Evolutionary conservation across 148 eudicot genomes (phyloP), one percentile per base, ranked within the genome.

Genomic region (Amaranthus cruentus): DNA sequence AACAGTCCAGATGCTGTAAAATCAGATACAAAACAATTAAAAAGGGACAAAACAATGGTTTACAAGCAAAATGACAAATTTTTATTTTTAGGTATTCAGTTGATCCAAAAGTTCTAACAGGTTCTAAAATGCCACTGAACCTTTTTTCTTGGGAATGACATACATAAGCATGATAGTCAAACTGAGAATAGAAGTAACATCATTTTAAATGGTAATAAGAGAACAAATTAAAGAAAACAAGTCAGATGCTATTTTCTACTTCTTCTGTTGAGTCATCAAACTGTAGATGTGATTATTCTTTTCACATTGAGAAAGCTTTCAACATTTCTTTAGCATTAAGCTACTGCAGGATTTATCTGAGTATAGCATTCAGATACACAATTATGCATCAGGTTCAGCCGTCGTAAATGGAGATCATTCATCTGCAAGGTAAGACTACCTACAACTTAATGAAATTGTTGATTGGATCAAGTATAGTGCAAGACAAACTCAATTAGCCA

Each of bases 1-100:
- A 66, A 96, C 97, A 56, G 97, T 96, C 99, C 99, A 96, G 78
- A 96, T 87, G 83, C 99, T 96, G 91, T 84, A 81, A 80, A 75
- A 60, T 21, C 56, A 80, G 68, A 59, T 6, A 66, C 58, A 62
- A 66, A 47, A 28, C 38, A 28, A 65, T 43, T 38, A 55, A 47
- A 47, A 7, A 6, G 15, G 14, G 14, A 69, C 68, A 18, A 70
- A 47, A 7, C 7, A 10, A 11, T 7, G 10, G 49, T 63, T 11
- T 42, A 63, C 9, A 44, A 42, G 49, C 48, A 44, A 63, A 50
- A 64, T 46, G 10, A 28, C 2, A 6, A 43, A 60, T 21, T 8
- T 43, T 9, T 55, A 9, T 65, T 65, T 63, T 15, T 47, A 56
- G 14, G 57, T 13, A 44, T 56, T 44, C 18, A 7, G 46, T 56